phyloP scores from a whole-genome alignment of 129 eudicot genomes.

The Kitagawia praeruptora region DNA sequence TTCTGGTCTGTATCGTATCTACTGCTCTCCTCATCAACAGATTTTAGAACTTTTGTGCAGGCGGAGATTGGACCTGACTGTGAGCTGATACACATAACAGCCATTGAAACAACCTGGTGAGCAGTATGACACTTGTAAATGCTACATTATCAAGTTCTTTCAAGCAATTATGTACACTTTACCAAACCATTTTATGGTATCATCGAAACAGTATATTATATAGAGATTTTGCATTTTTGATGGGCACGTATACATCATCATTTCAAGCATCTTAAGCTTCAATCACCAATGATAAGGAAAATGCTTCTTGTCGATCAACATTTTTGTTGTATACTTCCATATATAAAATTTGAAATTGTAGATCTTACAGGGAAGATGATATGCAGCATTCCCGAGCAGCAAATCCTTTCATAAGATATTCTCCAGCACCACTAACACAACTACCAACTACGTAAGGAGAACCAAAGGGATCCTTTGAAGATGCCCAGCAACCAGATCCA shows the following conservation, averaged over 20 bases:
- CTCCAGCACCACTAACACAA: constrained; percentile 97
- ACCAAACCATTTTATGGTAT: not conserved
- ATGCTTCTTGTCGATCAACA: not conserved
- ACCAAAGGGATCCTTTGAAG: constrained; percentile 52
- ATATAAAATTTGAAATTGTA: not conserved
- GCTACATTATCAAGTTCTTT: not conserved
- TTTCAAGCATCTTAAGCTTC: not conserved
- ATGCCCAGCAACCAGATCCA: constrained; percentile 98
- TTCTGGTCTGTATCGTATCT: constrained; percentile 38
- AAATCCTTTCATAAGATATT: constrained; percentile 72
- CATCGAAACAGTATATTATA: not conserved
- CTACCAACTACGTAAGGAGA: constrained; percentile 60
- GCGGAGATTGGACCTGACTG: constrained; percentile 75
- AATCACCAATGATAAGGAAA: not conserved
- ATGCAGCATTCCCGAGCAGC: constrained; percentile 83
- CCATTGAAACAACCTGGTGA: not conserved
- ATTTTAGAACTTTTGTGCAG: constrained; percentile 48
- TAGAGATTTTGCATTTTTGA: not conserved
- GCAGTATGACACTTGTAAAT: not conserved
- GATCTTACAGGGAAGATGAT: constrained; percentile 62
- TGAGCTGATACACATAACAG: constrained; percentile 36
- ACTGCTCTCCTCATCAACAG: constrained; percentile 30
- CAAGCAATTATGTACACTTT: not conserved
- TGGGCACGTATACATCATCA: not conserved
- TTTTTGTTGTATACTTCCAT: not conserved